Conservation (phyloP, 257 asterid species). For the Nicotiana knightiana region DNA sequence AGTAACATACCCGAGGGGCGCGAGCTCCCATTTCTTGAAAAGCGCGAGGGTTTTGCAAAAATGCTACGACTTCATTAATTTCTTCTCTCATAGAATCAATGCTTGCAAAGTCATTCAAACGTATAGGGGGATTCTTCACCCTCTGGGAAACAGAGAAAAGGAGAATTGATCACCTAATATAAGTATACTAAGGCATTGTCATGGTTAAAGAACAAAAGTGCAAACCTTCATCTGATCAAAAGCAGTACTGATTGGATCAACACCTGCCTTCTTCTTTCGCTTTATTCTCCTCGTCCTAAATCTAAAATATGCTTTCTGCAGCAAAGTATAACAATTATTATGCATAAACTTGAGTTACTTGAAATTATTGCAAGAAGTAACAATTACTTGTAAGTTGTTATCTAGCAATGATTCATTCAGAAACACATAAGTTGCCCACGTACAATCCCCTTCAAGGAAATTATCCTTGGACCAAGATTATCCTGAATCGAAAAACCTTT, state of each 20-base stretch:
- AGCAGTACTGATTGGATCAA: constrained; percentile 96
- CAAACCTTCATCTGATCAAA: constrained; percentile 96
- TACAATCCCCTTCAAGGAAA: constrained; percentile 5
- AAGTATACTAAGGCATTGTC: not conserved
- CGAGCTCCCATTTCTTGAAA: constrained; percentile 99
- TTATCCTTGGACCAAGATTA: not conserved
- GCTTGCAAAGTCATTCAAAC: constrained; percentile 86
- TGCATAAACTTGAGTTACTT: not conserved
- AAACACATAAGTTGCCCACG: not conserved
- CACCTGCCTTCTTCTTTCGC: constrained; percentile 54
- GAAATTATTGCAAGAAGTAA: not conserved
- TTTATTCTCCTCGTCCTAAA: constrained; percentile 40
- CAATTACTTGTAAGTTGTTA: not conserved
- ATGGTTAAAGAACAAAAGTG: not conserved
- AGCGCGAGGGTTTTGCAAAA: constrained; percentile 85
- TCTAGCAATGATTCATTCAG: not conserved
- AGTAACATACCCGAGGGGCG: constrained; percentile 85
- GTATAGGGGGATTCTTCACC: constrained; percentile 88
- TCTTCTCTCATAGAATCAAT: constrained; percentile 94
- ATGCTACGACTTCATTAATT: constrained; percentile 94
- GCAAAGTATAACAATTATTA: constrained; percentile 1
- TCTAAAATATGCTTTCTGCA: constrained; percentile 69
- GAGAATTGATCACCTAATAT: constrained; percentile 15
- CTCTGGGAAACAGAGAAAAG: constrained; percentile 45
- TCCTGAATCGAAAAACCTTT: not conserved